Evolutionary conservation across 768 basidiomycete genomes (phyloP).

Genomic region (Butyriboletus loyo): DNA sequence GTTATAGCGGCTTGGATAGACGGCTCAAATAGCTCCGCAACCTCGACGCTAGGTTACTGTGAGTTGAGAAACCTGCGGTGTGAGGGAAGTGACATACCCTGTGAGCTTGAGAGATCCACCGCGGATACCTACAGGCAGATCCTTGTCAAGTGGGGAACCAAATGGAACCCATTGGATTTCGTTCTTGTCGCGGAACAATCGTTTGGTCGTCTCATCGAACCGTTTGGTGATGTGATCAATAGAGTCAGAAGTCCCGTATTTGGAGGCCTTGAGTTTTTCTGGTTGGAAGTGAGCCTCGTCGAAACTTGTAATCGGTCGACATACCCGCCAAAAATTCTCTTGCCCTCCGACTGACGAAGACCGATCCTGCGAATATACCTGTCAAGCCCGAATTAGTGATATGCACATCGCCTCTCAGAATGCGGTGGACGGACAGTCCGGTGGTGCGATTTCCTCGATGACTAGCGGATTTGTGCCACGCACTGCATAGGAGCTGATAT

Average conservation of each 20-base stretch:
- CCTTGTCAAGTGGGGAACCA: constrained; percentile 77
- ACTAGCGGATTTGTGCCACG: constrained; percentile 65
- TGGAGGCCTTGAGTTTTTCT: constrained; percentile 74
- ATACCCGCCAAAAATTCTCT: constrained; percentile 68
- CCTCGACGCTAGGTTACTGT: constrained; percentile 36
- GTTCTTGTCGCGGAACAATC: constrained; percentile 66
- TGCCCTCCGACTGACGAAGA: constrained; percentile 76
- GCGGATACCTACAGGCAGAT: constrained; percentile 64
- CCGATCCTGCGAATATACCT: constrained; percentile 81
- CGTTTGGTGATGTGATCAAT: constrained; percentile 77
- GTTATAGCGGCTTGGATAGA: constrained; percentile 70
- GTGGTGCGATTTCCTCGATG: constrained; percentile 81
- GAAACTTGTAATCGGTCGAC: not conserved
- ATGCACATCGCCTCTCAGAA: not conserved
- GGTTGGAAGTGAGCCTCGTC: constrained; percentile 9
- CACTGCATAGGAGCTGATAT: constrained; percentile 78
- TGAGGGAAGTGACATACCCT: constrained; percentile 46
- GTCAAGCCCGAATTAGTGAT: constrained; percentile 9
- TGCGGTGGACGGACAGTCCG: constrained; percentile 56
- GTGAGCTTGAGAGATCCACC: constrained; percentile 68
- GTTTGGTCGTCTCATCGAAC: constrained; percentile 82
- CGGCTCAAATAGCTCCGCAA: constrained; percentile 74
- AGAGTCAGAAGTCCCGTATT: constrained; percentile 67
- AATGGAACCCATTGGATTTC: constrained; percentile 73
- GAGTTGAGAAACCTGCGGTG: not conserved